Conservation (phyloP, 371 early-diverging fungal genomes). For the Neoconidiobolus thromboides region DNA sequence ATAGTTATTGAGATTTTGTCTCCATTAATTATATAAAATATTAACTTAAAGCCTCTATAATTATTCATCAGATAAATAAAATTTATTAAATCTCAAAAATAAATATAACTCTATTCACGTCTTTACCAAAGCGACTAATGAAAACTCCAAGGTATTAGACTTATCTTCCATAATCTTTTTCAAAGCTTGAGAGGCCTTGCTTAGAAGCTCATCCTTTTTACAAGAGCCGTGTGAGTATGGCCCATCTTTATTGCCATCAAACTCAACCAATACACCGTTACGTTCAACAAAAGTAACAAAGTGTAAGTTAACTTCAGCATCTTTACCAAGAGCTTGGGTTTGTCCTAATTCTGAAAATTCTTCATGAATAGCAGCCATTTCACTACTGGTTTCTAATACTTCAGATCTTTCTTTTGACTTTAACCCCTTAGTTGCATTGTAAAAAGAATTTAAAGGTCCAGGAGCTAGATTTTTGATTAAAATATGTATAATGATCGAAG, state of each 20-base stretch:
- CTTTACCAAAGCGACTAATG: too few relatives aligned
- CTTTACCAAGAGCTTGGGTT: constrained; percentile 45
- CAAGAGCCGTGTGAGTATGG: constrained; percentile 17
- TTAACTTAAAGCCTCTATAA: too few relatives aligned
- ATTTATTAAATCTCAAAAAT: too few relatives aligned
- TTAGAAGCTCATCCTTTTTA: too few relatives aligned
- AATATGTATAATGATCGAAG: not conserved
- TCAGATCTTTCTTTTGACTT: constrained; percentile 50
- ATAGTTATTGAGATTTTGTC: too few relatives aligned
- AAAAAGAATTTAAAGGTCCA: constrained; percentile 35
- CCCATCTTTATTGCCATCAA: constrained; percentile 63
- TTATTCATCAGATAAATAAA: too few relatives aligned
- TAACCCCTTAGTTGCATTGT: constrained; percentile 30
- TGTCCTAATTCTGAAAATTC: constrained; percentile 50
- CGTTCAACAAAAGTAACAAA: constrained; percentile 61
- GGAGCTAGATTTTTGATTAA: constrained; percentile 14
- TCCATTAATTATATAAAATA: too few relatives aligned
- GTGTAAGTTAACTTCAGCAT: constrained; percentile 58
- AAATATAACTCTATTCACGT: too few relatives aligned
- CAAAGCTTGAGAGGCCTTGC: too few relatives aligned
- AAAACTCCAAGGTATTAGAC: too few relatives aligned
- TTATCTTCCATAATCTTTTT: too few relatives aligned
- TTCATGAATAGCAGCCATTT: constrained; percentile 34
- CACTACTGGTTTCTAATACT: constrained; percentile 33
- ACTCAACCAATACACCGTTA: constrained; percentile 59